A percentile compares a stretch with the other conserved stretches of the same genome.
Evolutionary conservation across 352 stramenopile genomes (phyloP).

Genomic region (Phytophthora brassicae): DNA sequence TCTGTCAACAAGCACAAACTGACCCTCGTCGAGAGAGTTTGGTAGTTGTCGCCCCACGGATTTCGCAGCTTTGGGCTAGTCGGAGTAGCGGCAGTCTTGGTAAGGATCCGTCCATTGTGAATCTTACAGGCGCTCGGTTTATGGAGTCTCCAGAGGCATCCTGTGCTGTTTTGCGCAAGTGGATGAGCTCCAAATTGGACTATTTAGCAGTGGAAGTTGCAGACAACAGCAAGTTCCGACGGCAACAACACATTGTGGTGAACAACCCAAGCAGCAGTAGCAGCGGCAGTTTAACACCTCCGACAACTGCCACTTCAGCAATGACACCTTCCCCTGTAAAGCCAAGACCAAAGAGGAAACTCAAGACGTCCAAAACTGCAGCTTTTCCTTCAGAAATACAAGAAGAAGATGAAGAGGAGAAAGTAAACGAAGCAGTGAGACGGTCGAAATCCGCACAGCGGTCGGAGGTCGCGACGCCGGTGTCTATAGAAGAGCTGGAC

Average conservation of each 20-base stretch:
- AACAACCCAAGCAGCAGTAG: constrained; percentile 33
- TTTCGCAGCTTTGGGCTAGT: constrained; percentile 65
- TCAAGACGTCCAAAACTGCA: constrained; percentile 55
- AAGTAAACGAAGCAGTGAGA: constrained; percentile 16
- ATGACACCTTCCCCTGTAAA: constrained; percentile 29
- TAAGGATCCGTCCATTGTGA: constrained; percentile 41
- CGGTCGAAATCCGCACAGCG: constrained; percentile 19
- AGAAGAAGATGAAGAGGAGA: constrained; percentile 36
- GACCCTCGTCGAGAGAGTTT: constrained; percentile 66
- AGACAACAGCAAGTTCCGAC: constrained; percentile 53
- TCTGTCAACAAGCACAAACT: constrained; percentile 68
- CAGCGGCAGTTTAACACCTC: constrained; percentile 23
- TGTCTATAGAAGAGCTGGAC: constrained; percentile 57
- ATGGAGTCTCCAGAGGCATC: constrained; percentile 49
- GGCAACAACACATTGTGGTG: constrained; percentile 40
- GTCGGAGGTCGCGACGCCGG: constrained; percentile 22
- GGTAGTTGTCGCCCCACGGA: constrained; percentile 50
- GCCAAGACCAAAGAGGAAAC: constrained; percentile 39
- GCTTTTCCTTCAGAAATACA: constrained; percentile 32
- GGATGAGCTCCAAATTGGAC: constrained; percentile 53
- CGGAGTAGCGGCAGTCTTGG: constrained; percentile 36
- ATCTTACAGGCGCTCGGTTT: constrained; percentile 36
- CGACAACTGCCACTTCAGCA: constrained; percentile 24
- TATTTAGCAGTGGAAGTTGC: constrained; percentile 52
- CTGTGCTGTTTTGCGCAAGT: constrained; percentile 47